A percentile compares a stretch with the other conserved stretches of the same genome.
phyloP scores from a whole-genome alignment of 805 yeast genomes.

The Cyberlindnera galapagoensis region DNA sequence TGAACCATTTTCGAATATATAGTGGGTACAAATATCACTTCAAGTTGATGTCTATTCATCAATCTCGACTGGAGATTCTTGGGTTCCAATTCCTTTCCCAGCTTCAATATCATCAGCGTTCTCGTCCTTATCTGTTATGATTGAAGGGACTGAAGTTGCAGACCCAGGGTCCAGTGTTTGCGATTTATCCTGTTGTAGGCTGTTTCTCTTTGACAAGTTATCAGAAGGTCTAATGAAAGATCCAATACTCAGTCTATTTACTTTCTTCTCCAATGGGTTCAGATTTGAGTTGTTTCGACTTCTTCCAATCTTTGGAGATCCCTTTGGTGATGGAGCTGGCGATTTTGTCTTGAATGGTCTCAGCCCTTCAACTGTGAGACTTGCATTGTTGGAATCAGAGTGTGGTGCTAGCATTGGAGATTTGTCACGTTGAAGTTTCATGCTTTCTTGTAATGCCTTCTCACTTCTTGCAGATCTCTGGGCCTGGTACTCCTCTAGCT shows the following conservation, averaged over 20 bases:
- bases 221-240: slow-evolving; percentile 18
- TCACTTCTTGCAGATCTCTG: slow-evolving; percentile 14
- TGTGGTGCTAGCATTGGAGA: slow-evolving; percentile 3
- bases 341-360: slow-evolving; percentile 21
- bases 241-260: slow-evolving; percentile 4
- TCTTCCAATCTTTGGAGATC: slow-evolving; percentile 15
- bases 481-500: slow-evolving; percentile 12
- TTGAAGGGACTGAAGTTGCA: no score
- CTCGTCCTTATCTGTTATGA: no score
- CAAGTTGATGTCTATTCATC: no score
- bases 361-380: slow-evolving; percentile 14
- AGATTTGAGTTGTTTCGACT: slow-evolving; percentile 13
- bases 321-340: slow-evolving; percentile 15
- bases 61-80: no score
- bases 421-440: slow-evolving; percentile 8
- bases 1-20: no score
- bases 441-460: slow-evolving; percentile 9
- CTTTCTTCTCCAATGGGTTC: no score
- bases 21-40: no score
- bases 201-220: slow-evolving; percentile 15
- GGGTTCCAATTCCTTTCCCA: no score
- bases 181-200: no score
- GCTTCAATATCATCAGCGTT: no score
- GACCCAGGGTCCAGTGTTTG: no score
- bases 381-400: neutral